These are phyloP conservation scores for Waltergamsia citrina DNA, from an alignment of 2,329 filamentous ascomycete genomes.

Conservation along the genomic window DNA sequence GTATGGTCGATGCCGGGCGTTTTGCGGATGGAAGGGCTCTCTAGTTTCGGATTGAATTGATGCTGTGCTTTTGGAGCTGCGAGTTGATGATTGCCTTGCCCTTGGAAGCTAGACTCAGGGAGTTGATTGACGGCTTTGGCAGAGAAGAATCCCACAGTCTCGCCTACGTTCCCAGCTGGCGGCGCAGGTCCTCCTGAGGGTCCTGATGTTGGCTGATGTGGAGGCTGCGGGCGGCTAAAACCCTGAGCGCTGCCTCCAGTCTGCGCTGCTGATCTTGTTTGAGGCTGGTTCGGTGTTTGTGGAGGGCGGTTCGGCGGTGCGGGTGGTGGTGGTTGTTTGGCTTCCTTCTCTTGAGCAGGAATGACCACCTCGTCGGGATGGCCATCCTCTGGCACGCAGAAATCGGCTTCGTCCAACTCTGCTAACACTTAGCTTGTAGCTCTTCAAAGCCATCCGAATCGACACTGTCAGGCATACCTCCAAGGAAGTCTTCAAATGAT, in stretches of 20 bases:
- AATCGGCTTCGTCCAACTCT: conserved; percentile 71
- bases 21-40: conserved; percentile 79
- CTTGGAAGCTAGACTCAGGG: conserved; percentile 29
- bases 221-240: conserved; percentile 10
- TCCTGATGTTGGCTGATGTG: conserved; percentile 12
- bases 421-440: conserved; percentile 27
- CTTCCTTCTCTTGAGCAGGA: conserved; percentile 11
- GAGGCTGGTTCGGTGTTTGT: conserved; percentile 3
- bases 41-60: conserved; percentile 63
- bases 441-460: conserved; percentile 25
- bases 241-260: not conserved
- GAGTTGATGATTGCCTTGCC: conserved; percentile 27
- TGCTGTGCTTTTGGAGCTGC: conserved; percentile 35
- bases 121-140: conserved; percentile 54
- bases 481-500: conserved; percentile 42
- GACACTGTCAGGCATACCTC: conserved; percentile 36
- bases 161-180: conserved; percentile 13
- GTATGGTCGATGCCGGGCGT: conserved; percentile 81
- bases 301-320: conserved; percentile 7
- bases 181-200: conserved; percentile 11
- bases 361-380: conserved; percentile 71
- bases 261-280: too few species aligned
- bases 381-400: conserved; percentile 57
- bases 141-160: conserved; percentile 58
- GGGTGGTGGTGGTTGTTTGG: conserved; percentile 2